Conservation (phyloP, 257 asterid genomes). For the Nicotiana attenuata region DNA sequence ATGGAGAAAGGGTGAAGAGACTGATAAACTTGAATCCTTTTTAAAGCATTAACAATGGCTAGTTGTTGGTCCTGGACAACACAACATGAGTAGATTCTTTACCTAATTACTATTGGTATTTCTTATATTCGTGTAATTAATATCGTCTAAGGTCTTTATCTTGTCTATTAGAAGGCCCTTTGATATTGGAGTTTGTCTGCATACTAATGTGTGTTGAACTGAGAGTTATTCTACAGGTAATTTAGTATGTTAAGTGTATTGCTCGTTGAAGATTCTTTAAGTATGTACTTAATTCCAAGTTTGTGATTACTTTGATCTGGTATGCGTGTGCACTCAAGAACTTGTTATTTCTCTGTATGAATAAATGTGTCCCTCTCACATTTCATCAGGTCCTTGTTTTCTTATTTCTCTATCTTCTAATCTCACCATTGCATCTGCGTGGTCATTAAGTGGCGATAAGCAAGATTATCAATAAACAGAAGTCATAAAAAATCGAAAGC, state of each 20-base stretch:
- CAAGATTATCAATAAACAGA: too few relatives aligned
- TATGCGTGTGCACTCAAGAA: not conserved
- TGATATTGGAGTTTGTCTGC: constrained; percentile 20
- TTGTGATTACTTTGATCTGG: not conserved
- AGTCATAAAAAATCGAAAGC: too few relatives aligned
- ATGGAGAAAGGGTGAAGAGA: not conserved
- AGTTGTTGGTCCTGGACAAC: constrained; percentile 22
- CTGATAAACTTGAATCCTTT: constrained; percentile 5
- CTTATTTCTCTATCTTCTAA: not conserved
- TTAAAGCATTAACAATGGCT: not conserved
- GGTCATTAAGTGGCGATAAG: not conserved
- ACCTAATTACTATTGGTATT: constrained; percentile 12
- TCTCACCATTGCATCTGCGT: not conserved
- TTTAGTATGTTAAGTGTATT: constrained; percentile 22
- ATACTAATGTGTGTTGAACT: constrained; percentile 7
- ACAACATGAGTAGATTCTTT: constrained; percentile 22
- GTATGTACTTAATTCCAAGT: constrained; percentile 8
- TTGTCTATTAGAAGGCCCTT: constrained; percentile 12
- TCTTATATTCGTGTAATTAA: constrained; percentile 8
- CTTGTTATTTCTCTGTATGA: not conserved
- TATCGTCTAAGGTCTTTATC: constrained; percentile 3
- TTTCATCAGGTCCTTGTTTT: not conserved
- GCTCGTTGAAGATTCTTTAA: constrained; percentile 9
- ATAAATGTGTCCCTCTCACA: constrained; percentile 2
- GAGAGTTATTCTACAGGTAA: constrained; percentile 1